Conservation (phyloP, 345 rosid genomes). For the Lepidium africanum region DNA sequence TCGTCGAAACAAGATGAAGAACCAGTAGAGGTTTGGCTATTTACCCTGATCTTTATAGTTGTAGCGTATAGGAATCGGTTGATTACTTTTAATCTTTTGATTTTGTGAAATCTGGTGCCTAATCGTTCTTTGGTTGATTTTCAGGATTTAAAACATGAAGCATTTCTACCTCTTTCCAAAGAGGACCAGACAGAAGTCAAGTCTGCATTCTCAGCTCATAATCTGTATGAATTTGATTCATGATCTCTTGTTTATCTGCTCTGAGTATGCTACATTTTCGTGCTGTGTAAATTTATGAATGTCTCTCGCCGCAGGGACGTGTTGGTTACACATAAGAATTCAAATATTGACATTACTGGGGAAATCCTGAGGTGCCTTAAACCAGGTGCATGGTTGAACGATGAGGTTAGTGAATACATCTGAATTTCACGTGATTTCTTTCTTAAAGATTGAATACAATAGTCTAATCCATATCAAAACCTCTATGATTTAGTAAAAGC, state of each 20-base stretch:
- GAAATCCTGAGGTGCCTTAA: slow-evolving; percentile 58
- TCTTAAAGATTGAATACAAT: not conserved
- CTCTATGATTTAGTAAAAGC: not conserved
- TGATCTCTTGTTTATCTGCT: not conserved
- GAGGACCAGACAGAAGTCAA: slow-evolving; percentile 19
- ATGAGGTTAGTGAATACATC: slow-evolving; percentile 56
- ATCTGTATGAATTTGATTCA: slow-evolving; percentile 36
- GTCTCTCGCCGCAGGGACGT: slow-evolving; percentile 34
- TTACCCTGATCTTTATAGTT: not conserved
- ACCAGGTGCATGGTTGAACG: slow-evolving; percentile 86
- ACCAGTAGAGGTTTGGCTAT: slow-evolving; percentile 27
- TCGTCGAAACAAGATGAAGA: slow-evolving; percentile 36
- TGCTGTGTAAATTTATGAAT: slow-evolving; percentile 9
- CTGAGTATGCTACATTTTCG: not conserved
- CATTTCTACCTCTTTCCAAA: slow-evolving; percentile 3
- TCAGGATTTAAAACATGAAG: slow-evolving; percentile 14
- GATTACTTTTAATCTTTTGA: not conserved
- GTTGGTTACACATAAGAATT: slow-evolving; percentile 49
- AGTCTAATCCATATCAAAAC: not conserved
- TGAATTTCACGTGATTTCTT: not conserved
- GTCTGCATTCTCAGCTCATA: slow-evolving; percentile 25
- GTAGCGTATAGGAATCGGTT: not conserved
- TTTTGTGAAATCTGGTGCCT: not conserved
- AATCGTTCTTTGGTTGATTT: not conserved
- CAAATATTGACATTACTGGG: slow-evolving; percentile 72